A percentile compares a stretch with the other conserved stretches of the same genome.
Conservation (phyloP, 1,284 basidiomycete species). For the Agroathelia rolfsii region DNA sequence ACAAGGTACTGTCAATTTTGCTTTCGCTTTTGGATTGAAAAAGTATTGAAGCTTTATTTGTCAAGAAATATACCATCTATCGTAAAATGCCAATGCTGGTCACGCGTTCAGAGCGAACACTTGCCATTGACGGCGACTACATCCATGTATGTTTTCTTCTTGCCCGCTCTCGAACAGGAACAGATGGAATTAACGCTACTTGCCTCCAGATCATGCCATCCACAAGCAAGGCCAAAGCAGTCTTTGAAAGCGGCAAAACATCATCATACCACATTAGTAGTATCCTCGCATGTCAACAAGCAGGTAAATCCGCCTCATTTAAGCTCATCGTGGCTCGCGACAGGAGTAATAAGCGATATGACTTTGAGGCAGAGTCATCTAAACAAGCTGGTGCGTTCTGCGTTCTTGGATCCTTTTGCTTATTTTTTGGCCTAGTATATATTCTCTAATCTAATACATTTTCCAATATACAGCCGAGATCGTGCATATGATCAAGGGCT, state of each 20-base stretch:
- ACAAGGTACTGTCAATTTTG: slow-evolving; percentile 50
- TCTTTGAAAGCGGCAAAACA: slow-evolving; percentile 84
- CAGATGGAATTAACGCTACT: slow-evolving; percentile 1
- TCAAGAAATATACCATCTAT: slow-evolving; percentile 85
- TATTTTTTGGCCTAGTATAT: too few species aligned
- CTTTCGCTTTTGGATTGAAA: slow-evolving; percentile 2
- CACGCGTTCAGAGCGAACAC: slow-evolving; percentile 80
- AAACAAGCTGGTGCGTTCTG: slow-evolving; percentile 61
- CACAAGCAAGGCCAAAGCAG: slow-evolving; percentile 69
- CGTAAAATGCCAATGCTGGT: slow-evolving; percentile 91
- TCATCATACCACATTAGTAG: slow-evolving; percentile 88
- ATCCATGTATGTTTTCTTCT: slow-evolving; percentile 61
- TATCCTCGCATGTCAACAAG: slow-evolving; percentile 77
- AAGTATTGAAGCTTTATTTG: slow-evolving; percentile 3
- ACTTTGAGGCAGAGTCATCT: slow-evolving; percentile 91
- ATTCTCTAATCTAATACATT: too few species aligned
- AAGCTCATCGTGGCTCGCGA: slow-evolving; percentile 73
- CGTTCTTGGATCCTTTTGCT: background rate
- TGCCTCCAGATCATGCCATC: slow-evolving; percentile 76
- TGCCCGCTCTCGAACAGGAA: slow-evolving; percentile 2
- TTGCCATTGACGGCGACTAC: slow-evolving; percentile 94
- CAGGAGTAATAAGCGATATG: slow-evolving; percentile 82
- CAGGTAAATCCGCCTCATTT: slow-evolving; percentile 76
- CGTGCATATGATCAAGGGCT: slow-evolving; percentile 51
- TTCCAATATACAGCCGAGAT: slow-evolving; percentile 47